Evolutionary conservation across 257 asterid species (phyloP), one percentile per base, ranked within the genome.

Genomic region (Solanum pennellii): DNA sequence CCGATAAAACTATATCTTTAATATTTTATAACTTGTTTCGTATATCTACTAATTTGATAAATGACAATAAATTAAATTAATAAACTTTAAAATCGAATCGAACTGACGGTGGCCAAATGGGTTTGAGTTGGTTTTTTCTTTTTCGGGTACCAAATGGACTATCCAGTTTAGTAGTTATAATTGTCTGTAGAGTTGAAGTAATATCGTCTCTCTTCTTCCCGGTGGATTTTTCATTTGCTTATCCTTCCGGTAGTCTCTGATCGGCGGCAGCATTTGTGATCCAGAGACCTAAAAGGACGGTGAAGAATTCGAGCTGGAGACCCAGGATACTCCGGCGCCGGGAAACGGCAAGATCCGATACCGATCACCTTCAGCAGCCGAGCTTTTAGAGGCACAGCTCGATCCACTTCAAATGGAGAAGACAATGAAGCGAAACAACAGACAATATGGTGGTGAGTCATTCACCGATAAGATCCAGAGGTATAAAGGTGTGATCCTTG

Each of bases 311-410:
- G 69, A 91, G 92, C 95, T 93, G 95, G 95, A 91, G 92, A 87
- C 91, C 29, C 93, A 90, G 87, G 94, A 90, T 82, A 91, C 87
- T 83, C 83, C 88, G 33, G 91, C 97, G 73, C 93, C 94, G 84
- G 98, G 95, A 66, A 95, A 92, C 96, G 97, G 96, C 88, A 98
- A 94, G 95, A 95, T 96, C 94, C 98, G 98, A 65, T 94, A 90
- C 80, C 96, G 99, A 73, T 96, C 99, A 73, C 99, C 99, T 45
- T 96, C 99, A 37, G 98, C 98, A 45, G 93, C 97, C 5, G 99
- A 96, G 82, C 94, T 96, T 20, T 86, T 94, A 56, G 97, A 95
- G 83, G 94, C 94, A 21, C 97, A 47, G 41, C 84, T 31, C 47
- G 74, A 86, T 65, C 59, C 80, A 18, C 56, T 62, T 69, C 73